Evolutionary conservation across 768 basidiomycete genomes (phyloP).

Genomic region (Termitomyces sp.): DNA sequence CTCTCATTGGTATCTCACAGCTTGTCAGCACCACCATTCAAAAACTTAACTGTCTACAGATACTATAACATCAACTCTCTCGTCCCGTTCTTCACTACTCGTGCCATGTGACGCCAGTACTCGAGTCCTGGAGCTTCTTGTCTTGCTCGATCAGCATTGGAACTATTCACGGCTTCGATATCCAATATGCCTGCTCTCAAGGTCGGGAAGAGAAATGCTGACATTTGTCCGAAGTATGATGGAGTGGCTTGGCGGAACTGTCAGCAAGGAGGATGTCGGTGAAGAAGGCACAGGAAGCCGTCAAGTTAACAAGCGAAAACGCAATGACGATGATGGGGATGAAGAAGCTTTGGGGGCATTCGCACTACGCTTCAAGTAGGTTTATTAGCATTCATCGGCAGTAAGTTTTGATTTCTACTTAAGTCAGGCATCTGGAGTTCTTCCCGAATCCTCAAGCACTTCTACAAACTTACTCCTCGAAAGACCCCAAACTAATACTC

Average conservation of each 20-base stretch:
- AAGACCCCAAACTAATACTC: constrained; percentile 88
- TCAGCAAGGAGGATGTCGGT: constrained; percentile 88
- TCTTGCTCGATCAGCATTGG: constrained; percentile 97
- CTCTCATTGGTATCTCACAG: constrained; percentile 62
- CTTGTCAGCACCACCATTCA: background rate
- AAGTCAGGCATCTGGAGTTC: constrained; percentile 79
- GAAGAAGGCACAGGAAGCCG: constrained; percentile 61
- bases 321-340: constrained; percentile 60
- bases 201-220: constrained; percentile 89
- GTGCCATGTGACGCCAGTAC: constrained; percentile 93
- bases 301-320: constrained; percentile 46
- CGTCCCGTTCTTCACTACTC: constrained; percentile 75
- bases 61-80: constrained; percentile 81
- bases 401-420: background rate
- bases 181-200: constrained; percentile 91
- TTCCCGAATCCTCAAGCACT: constrained; percentile 81
- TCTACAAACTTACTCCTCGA: constrained; percentile 75
- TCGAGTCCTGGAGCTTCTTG: constrained; percentile 91
- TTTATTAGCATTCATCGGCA: background rate
- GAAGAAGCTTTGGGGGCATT: constrained; percentile 84
- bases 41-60: constrained; percentile 40
- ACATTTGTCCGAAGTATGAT: constrained; percentile 95
- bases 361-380: constrained; percentile 84
- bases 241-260: constrained; percentile 97
- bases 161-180: constrained; percentile 76